Percentiles rank a stretch among this genome's conserved stretches.
These are phyloP conservation scores for Pseudozyma thailandica DNA, from an alignment of 1,284 basidiomycete species.

Conservation along the genomic window DNA sequence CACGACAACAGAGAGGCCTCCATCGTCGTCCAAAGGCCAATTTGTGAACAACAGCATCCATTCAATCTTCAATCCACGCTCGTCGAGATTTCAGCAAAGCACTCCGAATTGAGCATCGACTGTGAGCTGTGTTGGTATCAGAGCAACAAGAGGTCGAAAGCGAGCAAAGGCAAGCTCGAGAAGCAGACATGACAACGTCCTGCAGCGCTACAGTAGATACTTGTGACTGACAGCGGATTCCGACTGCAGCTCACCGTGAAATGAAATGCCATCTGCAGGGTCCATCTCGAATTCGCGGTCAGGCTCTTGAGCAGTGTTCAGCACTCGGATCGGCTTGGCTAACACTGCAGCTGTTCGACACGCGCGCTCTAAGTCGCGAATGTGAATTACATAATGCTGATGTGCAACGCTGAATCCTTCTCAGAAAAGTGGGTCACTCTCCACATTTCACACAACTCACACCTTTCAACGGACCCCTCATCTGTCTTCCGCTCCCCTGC, in stretches of 20 bases:
- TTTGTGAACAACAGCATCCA: too few relatives aligned
- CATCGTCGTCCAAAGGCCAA: too few relatives aligned
- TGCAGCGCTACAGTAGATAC: neutral
- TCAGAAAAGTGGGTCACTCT: neutral
- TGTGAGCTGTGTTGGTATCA: too few relatives aligned
- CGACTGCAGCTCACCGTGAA: neutral
- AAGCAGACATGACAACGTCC: neutral
- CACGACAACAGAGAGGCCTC: neutral
- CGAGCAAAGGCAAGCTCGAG: too few relatives aligned
- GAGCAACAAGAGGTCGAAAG: too few relatives aligned
- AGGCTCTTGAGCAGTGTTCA: slow-evolving; percentile 5
- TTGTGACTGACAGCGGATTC: neutral
- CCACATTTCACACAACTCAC: slow-evolving; percentile 2
- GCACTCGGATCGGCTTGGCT: slow-evolving; percentile 5
- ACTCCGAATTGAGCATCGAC: too few relatives aligned
- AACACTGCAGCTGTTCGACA: slow-evolving; percentile 1
- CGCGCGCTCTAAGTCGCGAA: neutral
- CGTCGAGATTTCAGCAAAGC: too few relatives aligned
- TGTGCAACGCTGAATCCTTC: neutral
- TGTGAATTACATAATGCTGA: slow-evolving; percentile 27
- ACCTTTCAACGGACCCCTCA: neutral
- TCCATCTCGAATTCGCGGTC: neutral
- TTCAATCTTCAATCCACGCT: neutral
- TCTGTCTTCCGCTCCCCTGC: neutral
- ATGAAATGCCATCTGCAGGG: slow-evolving; percentile 32